Percentiles rank a stretch among this genome's conserved stretches.
Conservation (phyloP, 768 basidiomycete species). For the Amanita pallidorosea region DNA sequence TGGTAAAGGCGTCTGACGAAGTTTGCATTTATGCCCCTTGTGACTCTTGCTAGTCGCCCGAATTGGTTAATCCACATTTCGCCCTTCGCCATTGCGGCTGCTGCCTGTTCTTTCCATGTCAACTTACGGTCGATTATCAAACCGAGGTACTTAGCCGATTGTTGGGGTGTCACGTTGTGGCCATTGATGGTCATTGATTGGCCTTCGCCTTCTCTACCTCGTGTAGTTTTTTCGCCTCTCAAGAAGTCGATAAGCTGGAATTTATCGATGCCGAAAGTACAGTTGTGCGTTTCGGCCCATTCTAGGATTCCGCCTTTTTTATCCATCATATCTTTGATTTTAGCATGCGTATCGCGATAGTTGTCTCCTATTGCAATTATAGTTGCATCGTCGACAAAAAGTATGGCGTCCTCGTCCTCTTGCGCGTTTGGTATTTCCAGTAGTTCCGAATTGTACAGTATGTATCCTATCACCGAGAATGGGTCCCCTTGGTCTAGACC, state of each 20-base stretch:
- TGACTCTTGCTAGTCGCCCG: not conserved
- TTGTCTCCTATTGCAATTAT: not conserved
- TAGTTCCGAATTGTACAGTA: not conserved
- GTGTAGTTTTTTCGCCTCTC: not conserved
- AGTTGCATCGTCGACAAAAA: not conserved
- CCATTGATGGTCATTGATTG: not conserved
- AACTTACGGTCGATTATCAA: not conserved
- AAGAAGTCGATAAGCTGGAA: not conserved
- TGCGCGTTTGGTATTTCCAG: not conserved
- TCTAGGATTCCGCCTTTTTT: not conserved
- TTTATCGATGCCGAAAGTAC: not conserved
- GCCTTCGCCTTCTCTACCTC: not conserved
- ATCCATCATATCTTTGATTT: not conserved
- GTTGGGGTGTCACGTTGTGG: not conserved
- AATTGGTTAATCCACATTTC: not conserved
- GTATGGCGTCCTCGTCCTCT: not conserved
- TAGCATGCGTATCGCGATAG: not conserved
- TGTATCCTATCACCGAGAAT: too few species aligned
- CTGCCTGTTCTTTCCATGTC: not conserved
- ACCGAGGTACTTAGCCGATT: not conserved
- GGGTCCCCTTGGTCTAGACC: conserved; percentile 9
- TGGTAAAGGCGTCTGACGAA: not conserved
- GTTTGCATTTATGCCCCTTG: not conserved
- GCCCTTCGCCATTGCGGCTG: not conserved
- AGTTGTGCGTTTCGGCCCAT: not conserved